Evolutionary conservation across 768 basidiomycete genomes (phyloP).

Genomic region (Mycena galopus): DNA sequence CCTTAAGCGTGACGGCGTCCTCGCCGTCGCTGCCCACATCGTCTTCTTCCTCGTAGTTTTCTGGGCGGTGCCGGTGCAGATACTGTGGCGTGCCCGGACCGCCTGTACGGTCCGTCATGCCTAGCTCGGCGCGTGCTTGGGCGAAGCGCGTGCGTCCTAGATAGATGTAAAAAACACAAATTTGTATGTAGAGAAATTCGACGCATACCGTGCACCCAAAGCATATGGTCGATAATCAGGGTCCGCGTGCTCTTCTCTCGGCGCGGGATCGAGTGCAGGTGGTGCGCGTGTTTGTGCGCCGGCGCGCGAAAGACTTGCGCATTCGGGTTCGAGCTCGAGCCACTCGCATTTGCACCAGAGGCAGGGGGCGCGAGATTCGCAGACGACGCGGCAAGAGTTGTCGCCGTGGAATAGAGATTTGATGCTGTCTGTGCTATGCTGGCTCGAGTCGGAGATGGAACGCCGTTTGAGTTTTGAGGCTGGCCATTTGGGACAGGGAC

Average conservation of each 20-base stretch:
- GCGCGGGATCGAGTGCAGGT: conserved; percentile 88
- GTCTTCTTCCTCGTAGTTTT: conserved; percentile 83
- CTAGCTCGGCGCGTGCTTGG: conserved; percentile 87
- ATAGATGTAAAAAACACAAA: background rate
- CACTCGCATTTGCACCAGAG: background rate
- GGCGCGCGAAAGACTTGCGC: conserved; percentile 70
- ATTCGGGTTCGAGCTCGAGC: conserved; percentile 17
- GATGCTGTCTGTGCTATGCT: conserved; percentile 27
- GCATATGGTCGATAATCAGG: conserved; percentile 88
- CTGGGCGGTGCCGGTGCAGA: conserved; percentile 74
- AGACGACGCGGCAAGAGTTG: conserved; percentile 34
- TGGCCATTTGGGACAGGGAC: conserved; percentile 19
- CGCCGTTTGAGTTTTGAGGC: background rate
- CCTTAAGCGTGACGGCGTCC: conserved; percentile 62
- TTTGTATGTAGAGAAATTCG: background rate
- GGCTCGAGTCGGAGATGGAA: background rate
- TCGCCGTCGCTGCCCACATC: conserved; percentile 77
- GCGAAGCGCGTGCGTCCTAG: conserved; percentile 81
- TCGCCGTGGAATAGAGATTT: conserved; percentile 32
- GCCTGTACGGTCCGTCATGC: conserved; percentile 86
- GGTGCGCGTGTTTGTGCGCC: conserved; percentile 91
- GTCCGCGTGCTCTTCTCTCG: conserved; percentile 91
- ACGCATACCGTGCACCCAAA: conserved; percentile 79
- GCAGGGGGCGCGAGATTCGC: conserved; percentile 29
- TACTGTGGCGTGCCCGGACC: conserved; percentile 73